Conservation (phyloP, 129 eudicot species). For the Artemisia argyi region DNA sequence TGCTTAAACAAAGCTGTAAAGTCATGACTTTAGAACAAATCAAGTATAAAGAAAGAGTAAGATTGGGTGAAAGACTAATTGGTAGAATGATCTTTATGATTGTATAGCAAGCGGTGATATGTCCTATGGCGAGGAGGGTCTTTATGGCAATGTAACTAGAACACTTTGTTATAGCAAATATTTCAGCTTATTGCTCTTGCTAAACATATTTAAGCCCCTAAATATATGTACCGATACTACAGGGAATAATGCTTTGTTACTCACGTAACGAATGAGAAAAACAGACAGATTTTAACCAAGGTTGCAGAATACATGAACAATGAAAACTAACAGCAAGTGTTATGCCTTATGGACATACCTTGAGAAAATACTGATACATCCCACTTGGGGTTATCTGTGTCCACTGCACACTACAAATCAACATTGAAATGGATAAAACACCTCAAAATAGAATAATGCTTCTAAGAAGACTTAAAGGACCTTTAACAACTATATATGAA, state of each 20-base stretch:
- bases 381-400: slow-evolving; percentile 71
- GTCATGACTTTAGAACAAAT: not conserved
- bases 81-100: not conserved
- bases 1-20: too few species aligned
- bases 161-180: not conserved
- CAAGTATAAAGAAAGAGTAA: not conserved
- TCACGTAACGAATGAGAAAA: not conserved
- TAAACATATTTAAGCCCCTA: not conserved
- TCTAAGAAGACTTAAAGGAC: slow-evolving; percentile 3
- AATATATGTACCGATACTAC: not conserved
- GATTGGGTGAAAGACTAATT: not conserved
- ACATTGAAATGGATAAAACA: slow-evolving; percentile 17
- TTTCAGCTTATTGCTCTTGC: not conserved
- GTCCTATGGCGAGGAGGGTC: too few species aligned
- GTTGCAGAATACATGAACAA: not conserved
- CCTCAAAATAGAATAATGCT: not conserved
- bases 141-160: not conserved
- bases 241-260: too few species aligned
- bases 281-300: not conserved
- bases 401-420: slow-evolving; percentile 69
- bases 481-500: slow-evolving; percentile 9
- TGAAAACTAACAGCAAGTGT: slow-evolving; percentile 24
- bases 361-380: slow-evolving; percentile 84
- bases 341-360: slow-evolving; percentile 49
- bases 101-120: not conserved